phyloP scores from a whole-genome alignment of 2,329 filamentous ascomycete species.

The Claviceps monticola region DNA sequence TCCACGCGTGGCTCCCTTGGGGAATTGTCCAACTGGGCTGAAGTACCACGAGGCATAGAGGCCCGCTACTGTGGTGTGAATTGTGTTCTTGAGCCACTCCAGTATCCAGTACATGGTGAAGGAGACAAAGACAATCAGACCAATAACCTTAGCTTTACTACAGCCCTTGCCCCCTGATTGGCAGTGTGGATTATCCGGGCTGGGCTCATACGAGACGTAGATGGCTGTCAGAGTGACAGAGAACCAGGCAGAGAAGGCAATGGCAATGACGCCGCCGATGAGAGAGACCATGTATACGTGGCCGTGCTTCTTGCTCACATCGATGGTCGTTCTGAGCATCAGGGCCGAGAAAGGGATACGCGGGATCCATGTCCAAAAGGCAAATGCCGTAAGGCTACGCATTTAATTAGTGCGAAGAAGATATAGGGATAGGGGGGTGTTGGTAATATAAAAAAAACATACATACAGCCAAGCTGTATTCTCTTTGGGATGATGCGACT shows the following conservation, averaged over 20 bases:
- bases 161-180: constrained; percentile 44
- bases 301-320: constrained; percentile 70
- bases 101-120: constrained; percentile 92
- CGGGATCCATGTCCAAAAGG: constrained; percentile 76
- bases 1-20: constrained; percentile 67
- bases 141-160: constrained; percentile 64
- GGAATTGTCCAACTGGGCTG: constrained; percentile 47
- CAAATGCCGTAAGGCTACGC: constrained; percentile 8
- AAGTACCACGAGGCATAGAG: constrained; percentile 95
- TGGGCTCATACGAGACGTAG: constrained; percentile 70
- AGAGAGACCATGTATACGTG: constrained; percentile 79
- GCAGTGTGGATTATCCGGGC: constrained; percentile 36
- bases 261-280: constrained; percentile 64
- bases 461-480: too few species aligned
- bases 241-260: constrained; percentile 73
- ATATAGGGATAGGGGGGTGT: too few species aligned
- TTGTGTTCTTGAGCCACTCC: constrained; percentile 87
- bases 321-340: constrained; percentile 76
- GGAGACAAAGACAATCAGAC: constrained; percentile 72
- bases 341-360: constrained; percentile 83
- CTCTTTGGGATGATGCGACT: neutral
- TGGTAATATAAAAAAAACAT: neutral
- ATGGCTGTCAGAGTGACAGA: constrained; percentile 74
- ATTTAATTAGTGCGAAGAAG: neutral
- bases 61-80: constrained; percentile 76